Evolutionary conservation across 306 rosid species (phyloP).

Genomic region (Potentilla sterilis): DNA sequence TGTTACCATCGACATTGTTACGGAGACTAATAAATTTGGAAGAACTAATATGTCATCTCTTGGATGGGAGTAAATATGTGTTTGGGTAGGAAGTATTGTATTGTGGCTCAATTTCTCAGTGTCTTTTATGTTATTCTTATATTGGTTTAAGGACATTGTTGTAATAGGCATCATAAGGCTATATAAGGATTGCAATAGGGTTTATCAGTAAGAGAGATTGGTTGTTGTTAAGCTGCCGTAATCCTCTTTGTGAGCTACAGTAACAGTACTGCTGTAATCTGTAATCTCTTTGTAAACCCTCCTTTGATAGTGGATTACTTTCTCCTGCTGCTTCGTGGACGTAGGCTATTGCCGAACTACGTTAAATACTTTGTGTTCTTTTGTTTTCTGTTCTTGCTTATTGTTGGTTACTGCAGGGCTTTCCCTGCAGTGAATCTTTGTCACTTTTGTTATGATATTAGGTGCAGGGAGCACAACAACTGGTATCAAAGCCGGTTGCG

Average conservation of each 20-base stretch:
- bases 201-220: too few relatives aligned
- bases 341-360: background rate
- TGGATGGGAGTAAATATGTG: accelerated
- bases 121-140: too few relatives aligned
- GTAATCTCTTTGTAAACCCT: background rate
- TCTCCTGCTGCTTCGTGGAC: background rate
- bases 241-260: too few relatives aligned
- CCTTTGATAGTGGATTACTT: background rate
- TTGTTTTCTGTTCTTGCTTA: too few relatives aligned
- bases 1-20: background rate
- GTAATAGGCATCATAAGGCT: background rate
- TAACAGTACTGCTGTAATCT: too few relatives aligned
- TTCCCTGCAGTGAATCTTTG: too few relatives aligned
- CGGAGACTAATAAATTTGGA: background rate
- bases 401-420: too few relatives aligned
- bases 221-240: background rate
- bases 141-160: background rate
- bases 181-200: background rate
- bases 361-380: background rate
- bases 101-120: background rate
- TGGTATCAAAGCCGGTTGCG: too few relatives aligned
- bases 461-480: too few relatives aligned
- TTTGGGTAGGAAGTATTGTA: background rate
- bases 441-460: too few relatives aligned
- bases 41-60: accelerated